A percentile compares a stretch with the other conserved stretches of the same genome.
phyloP scores from a whole-genome alignment of 768 basidiomycete species.

The Symmetrospora coprosmae region DNA sequence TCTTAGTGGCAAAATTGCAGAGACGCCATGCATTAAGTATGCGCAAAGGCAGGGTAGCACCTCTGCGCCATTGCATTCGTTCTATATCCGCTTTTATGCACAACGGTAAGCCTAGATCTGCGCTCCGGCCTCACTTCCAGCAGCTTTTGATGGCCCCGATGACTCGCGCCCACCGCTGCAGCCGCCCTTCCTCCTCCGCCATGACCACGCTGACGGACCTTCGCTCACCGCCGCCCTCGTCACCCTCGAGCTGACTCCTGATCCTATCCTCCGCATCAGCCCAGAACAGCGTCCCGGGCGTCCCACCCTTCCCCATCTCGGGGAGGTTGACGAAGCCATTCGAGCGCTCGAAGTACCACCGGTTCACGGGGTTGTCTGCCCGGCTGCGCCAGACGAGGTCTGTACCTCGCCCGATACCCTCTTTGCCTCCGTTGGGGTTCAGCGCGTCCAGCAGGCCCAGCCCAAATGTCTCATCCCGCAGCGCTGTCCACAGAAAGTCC shows the following conservation, averaged over 20 bases:
- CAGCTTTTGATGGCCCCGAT: constrained; percentile 18
- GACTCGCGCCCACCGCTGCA: constrained; percentile 10
- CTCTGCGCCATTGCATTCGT: too few species aligned
- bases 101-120: too few species aligned
- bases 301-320: constrained; percentile 37
- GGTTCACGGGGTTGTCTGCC: constrained; percentile 87
- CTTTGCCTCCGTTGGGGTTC: constrained; percentile 78
- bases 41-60: too few species aligned
- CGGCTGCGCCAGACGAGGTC: constrained; percentile 94
- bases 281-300: constrained; percentile 65
- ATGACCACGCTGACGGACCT: constrained; percentile 10
- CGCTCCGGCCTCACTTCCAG: constrained; percentile 12
- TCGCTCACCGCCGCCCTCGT: background rate
- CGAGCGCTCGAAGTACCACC: constrained; percentile 97
- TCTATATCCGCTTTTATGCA: too few species aligned
- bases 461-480: constrained; percentile 96
- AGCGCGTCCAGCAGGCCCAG: constrained; percentile 82
- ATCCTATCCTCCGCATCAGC: constrained; percentile 54
- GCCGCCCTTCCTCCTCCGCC: constrained; percentile 16
- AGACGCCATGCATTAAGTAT: too few species aligned
- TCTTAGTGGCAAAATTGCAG: too few species aligned
- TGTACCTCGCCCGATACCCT: constrained; percentile 73
- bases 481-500: constrained; percentile 95
- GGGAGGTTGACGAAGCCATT: constrained; percentile 68
- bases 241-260: constrained; percentile 1